phyloP scores from a whole-genome alignment of 2,329 filamentous ascomycete genomes.

The Fusarium sp. region DNA sequence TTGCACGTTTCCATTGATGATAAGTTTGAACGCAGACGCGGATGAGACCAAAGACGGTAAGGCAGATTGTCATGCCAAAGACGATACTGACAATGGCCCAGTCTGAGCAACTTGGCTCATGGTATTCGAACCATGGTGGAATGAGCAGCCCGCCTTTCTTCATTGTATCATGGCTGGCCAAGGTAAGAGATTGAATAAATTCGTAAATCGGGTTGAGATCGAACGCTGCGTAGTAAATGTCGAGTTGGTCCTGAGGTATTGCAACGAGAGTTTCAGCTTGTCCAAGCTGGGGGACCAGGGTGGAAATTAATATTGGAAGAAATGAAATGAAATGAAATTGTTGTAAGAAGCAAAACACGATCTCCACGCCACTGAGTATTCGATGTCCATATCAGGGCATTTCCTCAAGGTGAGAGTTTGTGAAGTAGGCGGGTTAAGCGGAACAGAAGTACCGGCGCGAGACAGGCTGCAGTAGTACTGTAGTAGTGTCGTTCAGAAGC shows the following conservation, averaged over 20 bases:
- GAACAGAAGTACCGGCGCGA: constrained; percentile 9
- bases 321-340: background rate
- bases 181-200: background rate
- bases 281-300: background rate
- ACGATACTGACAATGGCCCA: constrained; percentile 51
- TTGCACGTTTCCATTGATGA: constrained; percentile 46
- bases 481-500: constrained; percentile 13
- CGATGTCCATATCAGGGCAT: constrained; percentile 19
- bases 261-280: background rate
- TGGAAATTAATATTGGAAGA: background rate
- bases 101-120: constrained; percentile 43
- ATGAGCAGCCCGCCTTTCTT: constrained; percentile 33
- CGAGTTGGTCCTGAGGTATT: background rate
- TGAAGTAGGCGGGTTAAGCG: constrained; percentile 21
- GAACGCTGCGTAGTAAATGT: background rate
- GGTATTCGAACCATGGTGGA: constrained; percentile 40
- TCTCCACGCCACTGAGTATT: constrained; percentile 5
- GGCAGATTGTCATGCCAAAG: constrained; percentile 52
- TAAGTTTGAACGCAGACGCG: constrained; percentile 51
- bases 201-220: background rate
- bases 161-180: constrained; percentile 38
- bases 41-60: constrained; percentile 49
- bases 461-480: constrained; percentile 14
- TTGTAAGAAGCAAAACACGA: constrained; percentile 24
- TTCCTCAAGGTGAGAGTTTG: constrained; percentile 8